Evolutionary conservation across 257 asterid species (phyloP).

Genomic region (Fraxinus americana): DNA sequence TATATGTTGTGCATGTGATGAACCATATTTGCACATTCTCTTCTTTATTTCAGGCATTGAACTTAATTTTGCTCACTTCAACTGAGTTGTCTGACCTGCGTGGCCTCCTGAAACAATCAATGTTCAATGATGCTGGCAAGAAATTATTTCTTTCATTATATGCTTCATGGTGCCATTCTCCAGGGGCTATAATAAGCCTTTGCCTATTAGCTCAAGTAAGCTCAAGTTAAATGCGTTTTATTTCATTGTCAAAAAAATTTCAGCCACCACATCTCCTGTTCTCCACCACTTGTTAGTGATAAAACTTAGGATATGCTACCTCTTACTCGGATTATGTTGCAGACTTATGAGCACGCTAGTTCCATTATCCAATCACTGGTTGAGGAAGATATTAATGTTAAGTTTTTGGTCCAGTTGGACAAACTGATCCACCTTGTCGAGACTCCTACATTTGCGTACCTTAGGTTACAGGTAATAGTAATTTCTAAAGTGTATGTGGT

Average conservation of each 20-base stretch:
- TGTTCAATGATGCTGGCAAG: conserved; percentile 72
- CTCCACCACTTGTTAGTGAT: conserved; percentile 4
- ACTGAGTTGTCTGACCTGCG: conserved; percentile 90
- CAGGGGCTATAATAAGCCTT: conserved; percentile 96
- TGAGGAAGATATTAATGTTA: conserved; percentile 94
- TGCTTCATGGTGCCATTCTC: conserved; percentile 99
- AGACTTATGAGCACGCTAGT: conserved; percentile 94
- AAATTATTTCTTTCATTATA: conserved; percentile 76
- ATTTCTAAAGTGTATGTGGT: not conserved
- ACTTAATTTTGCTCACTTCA: conserved; percentile 96
- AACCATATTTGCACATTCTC: conserved; percentile 15
- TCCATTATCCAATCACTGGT: conserved; percentile 87
- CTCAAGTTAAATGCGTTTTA: conserved; percentile 13
- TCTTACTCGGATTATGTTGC: conserved; percentile 33
- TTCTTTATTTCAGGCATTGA: conserved; percentile 73
- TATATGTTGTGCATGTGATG: not conserved
- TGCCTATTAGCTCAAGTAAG: conserved; percentile 95
- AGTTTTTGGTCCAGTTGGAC: conserved; percentile 93
- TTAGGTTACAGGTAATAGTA: conserved; percentile 80
- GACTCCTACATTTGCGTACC: conserved; percentile 94
- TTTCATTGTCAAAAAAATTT: conserved; percentile 12
- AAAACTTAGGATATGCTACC: conserved; percentile 9
- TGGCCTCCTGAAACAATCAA: conserved; percentile 69
- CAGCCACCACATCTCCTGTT: not conserved
- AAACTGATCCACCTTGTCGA: conserved; percentile 92